phyloP scores from a whole-genome alignment of 805 yeast species.

The Yarrowia hollandica region DNA sequence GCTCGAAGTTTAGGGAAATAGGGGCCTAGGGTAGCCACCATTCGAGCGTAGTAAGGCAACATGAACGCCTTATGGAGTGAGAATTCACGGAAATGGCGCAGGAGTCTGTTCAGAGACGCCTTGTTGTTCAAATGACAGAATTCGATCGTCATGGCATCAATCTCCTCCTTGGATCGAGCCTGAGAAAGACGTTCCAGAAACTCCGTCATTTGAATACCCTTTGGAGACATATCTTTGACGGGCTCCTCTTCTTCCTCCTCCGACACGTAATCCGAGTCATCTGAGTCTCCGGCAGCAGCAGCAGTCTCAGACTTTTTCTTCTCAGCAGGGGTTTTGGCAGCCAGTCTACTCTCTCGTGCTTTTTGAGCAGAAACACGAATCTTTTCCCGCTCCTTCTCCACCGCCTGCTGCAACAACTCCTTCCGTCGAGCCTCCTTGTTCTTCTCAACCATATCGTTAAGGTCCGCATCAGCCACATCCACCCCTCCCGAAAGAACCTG shows the following conservation, averaged over 20 bases:
- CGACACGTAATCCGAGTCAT: slow-evolving; percentile 43
- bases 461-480: slow-evolving; percentile 30
- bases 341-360: slow-evolving; percentile 8
- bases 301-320: slow-evolving; percentile 33
- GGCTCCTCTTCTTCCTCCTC: slow-evolving; percentile 45
- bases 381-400: slow-evolving; percentile 30
- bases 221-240: slow-evolving; percentile 36
- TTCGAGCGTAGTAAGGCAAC: slow-evolving; percentile 57
- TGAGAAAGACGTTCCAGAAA: slow-evolving; percentile 32
- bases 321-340: slow-evolving; percentile 38
- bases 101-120: slow-evolving; percentile 64
- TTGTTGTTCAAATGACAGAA: slow-evolving; percentile 57
- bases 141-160: slow-evolving; percentile 41
- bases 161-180: slow-evolving; percentile 35
- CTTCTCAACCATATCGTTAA: slow-evolving; percentile 37
- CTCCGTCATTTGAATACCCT: slow-evolving; percentile 26
- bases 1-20: slow-evolving; percentile 42
- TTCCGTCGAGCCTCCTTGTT: slow-evolving; percentile 15
- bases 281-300: slow-evolving; percentile 47
- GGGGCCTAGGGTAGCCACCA: slow-evolving; percentile 60
- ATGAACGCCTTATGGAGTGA: slow-evolving; percentile 44
- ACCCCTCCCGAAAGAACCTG: slow-evolving; percentile 12
- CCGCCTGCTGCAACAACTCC: slow-evolving; percentile 28
- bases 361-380: slow-evolving; percentile 35
- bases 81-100: slow-evolving; percentile 54